Base-by-base conservation (phyloP, 1,284 basidiomycete species). In the Marasmius oreades region DNA sequence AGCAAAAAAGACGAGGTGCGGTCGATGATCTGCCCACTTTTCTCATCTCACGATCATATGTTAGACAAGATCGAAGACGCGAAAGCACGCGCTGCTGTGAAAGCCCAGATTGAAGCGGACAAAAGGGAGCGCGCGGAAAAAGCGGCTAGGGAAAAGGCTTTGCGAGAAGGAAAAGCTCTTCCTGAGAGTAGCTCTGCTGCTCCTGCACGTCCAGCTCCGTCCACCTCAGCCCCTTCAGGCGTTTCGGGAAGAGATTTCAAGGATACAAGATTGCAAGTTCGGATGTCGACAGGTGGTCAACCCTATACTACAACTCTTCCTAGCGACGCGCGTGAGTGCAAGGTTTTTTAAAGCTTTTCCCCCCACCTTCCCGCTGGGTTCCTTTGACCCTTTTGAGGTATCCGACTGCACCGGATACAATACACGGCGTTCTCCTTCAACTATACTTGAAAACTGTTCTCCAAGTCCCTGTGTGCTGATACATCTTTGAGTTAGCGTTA, bases 51-150 rank as follows among this genome's bases (percentile, higher is more conserved):
- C 28, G 10, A 31, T n/a, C n/a, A 20, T 33, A 52, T n/a, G 2
- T 24, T 65, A 92, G 93, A 95, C 64, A 96, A 96, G 74, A 66
- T 92, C 39, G 90, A 90, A 53, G 95, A 97, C 52, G 85, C 84
- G 26, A 86, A 85, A 67, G 94, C 93, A 1, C 85, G 78, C 59
- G 92, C 90, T 2, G 90, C 90, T 3, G 78, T 96, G 65, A 93
- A 92, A 68, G 92, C 89, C 0, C 93, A 96, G 70, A 97, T 98
- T 62, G 95, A 96, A 71, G 90, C 88, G 0, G 95, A 97, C 76
- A 97, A 93, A 74, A 82, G 83, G 56, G 86, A 84, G 23, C 84
- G 95, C n/a, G 91, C 92, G 0, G 93, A 91, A 66, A 94, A 91
- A 66, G 79, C 86, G 1, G 93, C 93, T 0, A 77, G 85, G 31